phyloP scores from a whole-genome alignment of 2,329 filamentous ascomycete genomes.

The Talaromyces sp. region DNA sequence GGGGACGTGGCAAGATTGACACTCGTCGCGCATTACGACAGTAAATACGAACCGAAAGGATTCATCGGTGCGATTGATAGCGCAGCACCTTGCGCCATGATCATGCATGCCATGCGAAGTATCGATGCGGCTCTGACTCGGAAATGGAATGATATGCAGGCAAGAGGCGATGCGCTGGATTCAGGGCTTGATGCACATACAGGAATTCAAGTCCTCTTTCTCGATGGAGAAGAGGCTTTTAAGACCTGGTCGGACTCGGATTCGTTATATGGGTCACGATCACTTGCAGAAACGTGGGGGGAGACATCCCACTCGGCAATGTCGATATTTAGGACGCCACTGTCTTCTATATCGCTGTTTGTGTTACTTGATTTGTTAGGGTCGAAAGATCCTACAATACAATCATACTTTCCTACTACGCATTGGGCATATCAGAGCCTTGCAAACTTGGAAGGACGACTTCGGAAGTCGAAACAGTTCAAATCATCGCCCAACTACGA shows the following conservation, averaged over 20 bases:
- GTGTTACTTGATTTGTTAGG: conserved; percentile 89
- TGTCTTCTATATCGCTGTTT: conserved; percentile 80
- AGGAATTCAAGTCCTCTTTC: conserved; percentile 80
- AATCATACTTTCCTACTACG: conserved; percentile 82
- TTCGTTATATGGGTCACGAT: conserved; percentile 79
- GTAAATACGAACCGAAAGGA: conserved; percentile 69
- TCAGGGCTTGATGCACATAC: conserved; percentile 62
- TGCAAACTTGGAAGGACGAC: conserved; percentile 65
- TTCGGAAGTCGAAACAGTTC: conserved; percentile 62
- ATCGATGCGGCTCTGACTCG: conserved; percentile 72
- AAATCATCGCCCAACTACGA: conserved; percentile 52
- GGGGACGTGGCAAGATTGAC: conserved; percentile 78
- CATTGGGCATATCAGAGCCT: conserved; percentile 88
- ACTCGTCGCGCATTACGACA: conserved; percentile 92
- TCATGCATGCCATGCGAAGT: conserved; percentile 77
- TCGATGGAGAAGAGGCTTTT: conserved; percentile 96
- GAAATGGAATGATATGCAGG: conserved; percentile 73
- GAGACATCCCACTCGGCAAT: conserved; percentile 60
- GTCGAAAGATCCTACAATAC: conserved; percentile 60
- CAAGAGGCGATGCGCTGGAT: conserved; percentile 46
- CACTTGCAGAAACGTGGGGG: conserved; percentile 81
- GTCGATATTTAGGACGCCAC: conserved; percentile 67
- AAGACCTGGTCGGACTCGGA: conserved; percentile 71
- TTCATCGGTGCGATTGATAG: conserved; percentile 95
- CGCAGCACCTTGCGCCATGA: conserved; percentile 87